A percentile compares a stretch with the other conserved stretches of the same genome.
Conservation (phyloP, 108 stramenopile species). For the Nitzschia inconspicua region DNA sequence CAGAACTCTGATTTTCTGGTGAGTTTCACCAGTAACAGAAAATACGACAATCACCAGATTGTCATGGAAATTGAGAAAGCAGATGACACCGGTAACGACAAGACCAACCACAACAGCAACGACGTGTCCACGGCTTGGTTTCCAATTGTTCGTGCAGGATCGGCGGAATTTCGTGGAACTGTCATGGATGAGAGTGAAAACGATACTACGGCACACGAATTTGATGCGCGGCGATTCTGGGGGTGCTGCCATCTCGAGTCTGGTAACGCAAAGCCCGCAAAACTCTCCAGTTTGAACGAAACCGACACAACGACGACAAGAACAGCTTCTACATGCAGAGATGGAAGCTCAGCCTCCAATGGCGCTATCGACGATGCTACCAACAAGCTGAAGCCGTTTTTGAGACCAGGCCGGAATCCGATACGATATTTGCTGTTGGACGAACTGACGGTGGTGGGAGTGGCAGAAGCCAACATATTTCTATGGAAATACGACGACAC, state of each 20-base stretch:
- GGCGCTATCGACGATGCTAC: slow-evolving; percentile 4
- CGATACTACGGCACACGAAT: background rate
- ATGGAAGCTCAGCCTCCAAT: background rate
- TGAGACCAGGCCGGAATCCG: slow-evolving; percentile 19
- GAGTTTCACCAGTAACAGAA: background rate
- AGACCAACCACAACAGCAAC: too few relatives aligned
- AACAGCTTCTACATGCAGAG: too few relatives aligned
- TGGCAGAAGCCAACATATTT: slow-evolving; percentile 53
- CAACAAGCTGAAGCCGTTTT: slow-evolving; percentile 3
- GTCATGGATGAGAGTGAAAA: background rate
- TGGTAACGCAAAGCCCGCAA: slow-evolving; percentile 1
- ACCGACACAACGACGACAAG: too few relatives aligned
- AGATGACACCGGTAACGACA: background rate
- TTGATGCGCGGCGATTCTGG: slow-evolving; percentile 7
- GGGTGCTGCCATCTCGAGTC: slow-evolving; percentile 6
- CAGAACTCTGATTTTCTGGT: slow-evolving; percentile 16
- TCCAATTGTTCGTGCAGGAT: background rate
- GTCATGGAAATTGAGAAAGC: slow-evolving; percentile 7
- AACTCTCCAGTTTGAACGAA: slow-evolving; percentile 6
- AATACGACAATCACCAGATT: background rate
- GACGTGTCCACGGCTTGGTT: slow-evolving; percentile 16
- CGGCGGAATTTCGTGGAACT: too few relatives aligned
- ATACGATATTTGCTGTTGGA: slow-evolving; percentile 21
- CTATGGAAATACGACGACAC: slow-evolving; percentile 58
- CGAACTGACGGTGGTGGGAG: slow-evolving; percentile 29